Base-by-base conservation (phyloP, 2,329 filamentous ascomycete genomes). In the Fusarium sororula region DNA sequence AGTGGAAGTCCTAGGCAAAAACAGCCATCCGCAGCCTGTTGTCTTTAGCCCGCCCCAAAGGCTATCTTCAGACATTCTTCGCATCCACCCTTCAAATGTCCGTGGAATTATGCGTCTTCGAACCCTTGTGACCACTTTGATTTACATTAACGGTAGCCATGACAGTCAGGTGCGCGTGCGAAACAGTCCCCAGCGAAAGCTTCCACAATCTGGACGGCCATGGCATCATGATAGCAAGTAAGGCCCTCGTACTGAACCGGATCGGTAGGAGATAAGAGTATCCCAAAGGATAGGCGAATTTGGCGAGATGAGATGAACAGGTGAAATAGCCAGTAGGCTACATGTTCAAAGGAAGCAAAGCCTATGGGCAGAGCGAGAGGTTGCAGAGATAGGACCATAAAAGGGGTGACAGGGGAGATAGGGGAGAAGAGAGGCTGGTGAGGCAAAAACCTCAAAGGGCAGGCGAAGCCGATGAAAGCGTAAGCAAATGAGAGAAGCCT, bases 121-220 rank as follows among this genome's bases (percentile, higher is more conserved):
- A 6, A 20, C 6, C 17, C 11, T 3, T 9, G 24, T 45, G 24
- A 24, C 42, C 24, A n/a, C 42, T 26, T 11, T 45, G 7, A 20
- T 26, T 26, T 7, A 26, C 17, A 20, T 45, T 20, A 11, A 45
- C 13, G 24, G 26, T 20, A 26, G 42, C 5, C 42, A 45, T 9
- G 20, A 7, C 11, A 45, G 11, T 3, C 0, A 17, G 5, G 17
- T 4, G 11, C 17, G 24, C 5, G 5, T 26, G 5, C 24, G 2
- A 12, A 45, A 20, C 42, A 20, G 42, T 45, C 17, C 26, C 9
- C 20, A 11, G 14, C 13, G 13, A 15, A 47, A 28, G 26, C 22
- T 48, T 11, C 3, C 45, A 15, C 13, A 15, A 15, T 7, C 20
- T 15, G 4, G 9, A 26, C 17, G 24, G 15, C 13, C 45, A 30